Conservation (phyloP, 768 basidiomycete species). For the Boletus edulis region DNA sequence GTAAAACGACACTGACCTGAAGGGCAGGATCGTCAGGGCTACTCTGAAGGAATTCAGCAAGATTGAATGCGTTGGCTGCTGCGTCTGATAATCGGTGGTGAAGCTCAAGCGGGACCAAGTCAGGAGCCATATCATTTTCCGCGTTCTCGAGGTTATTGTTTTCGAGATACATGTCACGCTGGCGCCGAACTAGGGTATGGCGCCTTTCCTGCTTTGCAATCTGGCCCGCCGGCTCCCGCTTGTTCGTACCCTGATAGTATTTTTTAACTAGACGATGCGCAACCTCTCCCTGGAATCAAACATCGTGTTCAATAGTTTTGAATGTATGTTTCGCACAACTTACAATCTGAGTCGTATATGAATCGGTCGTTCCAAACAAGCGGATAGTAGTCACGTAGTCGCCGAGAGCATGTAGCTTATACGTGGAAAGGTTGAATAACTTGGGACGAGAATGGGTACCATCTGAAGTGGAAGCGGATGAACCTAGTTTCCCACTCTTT, state of each 20-base stretch:
- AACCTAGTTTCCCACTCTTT: too few relatives aligned
- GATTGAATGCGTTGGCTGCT: not conserved
- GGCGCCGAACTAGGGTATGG: not conserved
- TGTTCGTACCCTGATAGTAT: conserved; percentile 27
- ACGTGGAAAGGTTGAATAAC: too few relatives aligned
- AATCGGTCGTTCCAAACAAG: too few relatives aligned
- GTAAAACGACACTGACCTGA: not conserved
- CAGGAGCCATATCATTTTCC: too few relatives aligned
- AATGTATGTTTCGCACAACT: too few relatives aligned
- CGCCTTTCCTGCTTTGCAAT: conserved; percentile 13
- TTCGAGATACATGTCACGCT: not conserved
- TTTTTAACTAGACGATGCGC: conserved; percentile 32
- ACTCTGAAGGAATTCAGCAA: not conserved
- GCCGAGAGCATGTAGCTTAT: too few relatives aligned
- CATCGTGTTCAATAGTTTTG: too few relatives aligned
- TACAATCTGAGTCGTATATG: too few relatives aligned
- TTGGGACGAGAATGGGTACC: too few relatives aligned
- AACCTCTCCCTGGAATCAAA: conserved; percentile 30
- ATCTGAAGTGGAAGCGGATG: too few relatives aligned
- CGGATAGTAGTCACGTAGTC: too few relatives aligned
- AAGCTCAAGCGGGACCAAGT: too few relatives aligned
- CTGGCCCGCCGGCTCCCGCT: conserved; percentile 6
- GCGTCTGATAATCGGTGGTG: not conserved
- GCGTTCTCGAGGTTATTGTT: not conserved
- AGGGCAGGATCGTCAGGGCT: not conserved